phyloP scores from a whole-genome alignment of 202 grass and related monocot species.

The Schoenoplectus tabernaemontani region DNA sequence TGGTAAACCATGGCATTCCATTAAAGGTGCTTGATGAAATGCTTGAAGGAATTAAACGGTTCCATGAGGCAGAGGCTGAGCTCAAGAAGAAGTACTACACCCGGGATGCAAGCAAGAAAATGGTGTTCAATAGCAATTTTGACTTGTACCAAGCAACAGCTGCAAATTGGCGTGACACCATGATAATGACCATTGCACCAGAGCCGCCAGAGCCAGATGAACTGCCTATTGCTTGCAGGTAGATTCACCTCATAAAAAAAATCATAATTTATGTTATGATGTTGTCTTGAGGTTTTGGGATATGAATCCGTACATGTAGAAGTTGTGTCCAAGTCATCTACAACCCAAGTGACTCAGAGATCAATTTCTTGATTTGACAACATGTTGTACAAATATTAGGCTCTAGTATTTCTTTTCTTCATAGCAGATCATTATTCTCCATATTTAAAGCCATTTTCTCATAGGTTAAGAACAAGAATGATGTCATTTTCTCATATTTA shows the following conservation, averaged over 20 bases:
- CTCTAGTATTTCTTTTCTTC: too few relatives aligned
- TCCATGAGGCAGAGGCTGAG: conserved; percentile 13
- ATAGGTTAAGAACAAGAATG: too few relatives aligned
- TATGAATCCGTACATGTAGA: too few relatives aligned
- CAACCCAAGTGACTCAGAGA: too few relatives aligned
- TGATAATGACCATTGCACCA: conserved; percentile 14
- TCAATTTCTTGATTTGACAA: too few relatives aligned
- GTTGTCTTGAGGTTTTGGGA: background rate
- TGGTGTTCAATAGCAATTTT: conserved; percentile 27
- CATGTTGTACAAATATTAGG: too few relatives aligned
- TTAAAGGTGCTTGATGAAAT: conserved; percentile 14
- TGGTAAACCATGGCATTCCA: conserved; percentile 28
- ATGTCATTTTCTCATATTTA: too few relatives aligned
- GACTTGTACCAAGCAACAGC: conserved; percentile 20
- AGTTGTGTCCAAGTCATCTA: too few relatives aligned
- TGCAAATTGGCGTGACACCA: conserved; percentile 23
- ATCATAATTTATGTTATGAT: background rate
- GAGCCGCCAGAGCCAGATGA: conserved; percentile 16
- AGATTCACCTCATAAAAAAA: background rate
- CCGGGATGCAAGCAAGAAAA: background rate
- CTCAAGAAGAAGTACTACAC: conserved; percentile 28
- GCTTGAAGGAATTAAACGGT: conserved; percentile 7
- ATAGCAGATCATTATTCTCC: too few relatives aligned
- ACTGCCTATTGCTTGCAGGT: conserved; percentile 15
- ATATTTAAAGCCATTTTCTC: too few relatives aligned